Percentiles rank a stretch among this genome's conserved stretches.
Evolutionary conservation across 1,139 yeast genomes (phyloP).

Genomic region (Geotrichum candidum): DNA sequence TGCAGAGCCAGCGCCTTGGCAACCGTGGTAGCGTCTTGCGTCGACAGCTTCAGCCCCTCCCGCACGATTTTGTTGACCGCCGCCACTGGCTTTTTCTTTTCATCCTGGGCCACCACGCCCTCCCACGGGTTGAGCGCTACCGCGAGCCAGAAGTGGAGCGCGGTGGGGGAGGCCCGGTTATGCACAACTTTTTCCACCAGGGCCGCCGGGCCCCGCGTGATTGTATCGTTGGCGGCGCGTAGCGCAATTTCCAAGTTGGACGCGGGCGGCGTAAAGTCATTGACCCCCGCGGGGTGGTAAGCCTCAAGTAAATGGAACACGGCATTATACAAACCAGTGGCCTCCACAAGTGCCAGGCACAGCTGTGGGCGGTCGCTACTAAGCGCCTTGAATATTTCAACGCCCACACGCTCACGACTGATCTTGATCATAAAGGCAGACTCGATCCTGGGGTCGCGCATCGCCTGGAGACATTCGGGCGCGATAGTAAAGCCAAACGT

Average conservation of each 20-base stretch:
- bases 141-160: slow-evolving; percentile 15
- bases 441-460: slow-evolving; percentile 56
- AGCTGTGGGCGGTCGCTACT: slow-evolving; percentile 55
- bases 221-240: not conserved
- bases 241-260: slow-evolving; percentile 1
- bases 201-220: not conserved
- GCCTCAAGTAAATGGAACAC: slow-evolving; percentile 42
- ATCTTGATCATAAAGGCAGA: slow-evolving; percentile 62
- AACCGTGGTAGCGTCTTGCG: slow-evolving; percentile 49
- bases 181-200: not conserved
- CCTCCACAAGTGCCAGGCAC: slow-evolving; percentile 56
- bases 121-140: slow-evolving; percentile 45
- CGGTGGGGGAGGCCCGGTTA: not conserved
- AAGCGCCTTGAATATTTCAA: slow-evolving; percentile 72
- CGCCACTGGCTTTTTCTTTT: slow-evolving; percentile 32
- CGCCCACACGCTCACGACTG: slow-evolving; percentile 85
- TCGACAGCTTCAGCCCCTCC: slow-evolving; percentile 67
- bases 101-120: slow-evolving; percentile 36
- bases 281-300: not conserved
- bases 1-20: slow-evolving; percentile 34
- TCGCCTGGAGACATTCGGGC: slow-evolving; percentile 52
- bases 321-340: slow-evolving; percentile 50
- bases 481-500: slow-evolving; percentile 68
- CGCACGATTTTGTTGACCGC: slow-evolving; percentile 47
- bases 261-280: not conserved